Percentiles rank a stretch among this genome's conserved stretches.
Evolutionary conservation across 2,329 filamentous ascomycete species (phyloP).

Genomic region (Scytalidium sp.): DNA sequence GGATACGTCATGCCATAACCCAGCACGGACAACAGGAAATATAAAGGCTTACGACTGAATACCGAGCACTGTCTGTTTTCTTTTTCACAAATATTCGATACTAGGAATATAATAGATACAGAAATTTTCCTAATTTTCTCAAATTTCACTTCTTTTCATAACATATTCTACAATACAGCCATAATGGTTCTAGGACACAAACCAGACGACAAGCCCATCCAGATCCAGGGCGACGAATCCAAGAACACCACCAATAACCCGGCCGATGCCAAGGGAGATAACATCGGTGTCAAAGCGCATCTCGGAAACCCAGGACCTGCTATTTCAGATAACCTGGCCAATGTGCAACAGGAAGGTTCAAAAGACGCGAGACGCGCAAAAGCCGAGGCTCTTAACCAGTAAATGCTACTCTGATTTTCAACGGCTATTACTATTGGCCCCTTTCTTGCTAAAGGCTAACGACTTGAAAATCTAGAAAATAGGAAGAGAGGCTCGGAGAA

Average conservation of each 20-base stretch:
- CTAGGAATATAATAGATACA: no score
- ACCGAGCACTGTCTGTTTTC: neutral
- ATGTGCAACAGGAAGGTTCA: conserved; percentile 52
- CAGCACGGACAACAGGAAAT: no score
- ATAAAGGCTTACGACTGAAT: neutral
- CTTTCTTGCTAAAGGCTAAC: no score
- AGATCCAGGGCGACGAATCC: neutral
- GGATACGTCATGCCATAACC: neutral
- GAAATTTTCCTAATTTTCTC: no score
- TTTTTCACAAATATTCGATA: neutral
- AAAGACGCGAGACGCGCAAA: conserved; percentile 67
- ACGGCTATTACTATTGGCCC: no score
- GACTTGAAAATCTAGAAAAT: no score
- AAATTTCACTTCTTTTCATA: no score
- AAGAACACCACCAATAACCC: conserved; percentile 17
- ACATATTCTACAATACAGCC: no score
- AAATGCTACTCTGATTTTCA: conserved; percentile 6
- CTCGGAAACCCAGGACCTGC: conserved; percentile 57
- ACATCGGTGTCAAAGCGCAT: conserved; percentile 47
- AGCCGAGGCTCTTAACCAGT: conserved; percentile 65
- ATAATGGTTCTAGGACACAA: no score
- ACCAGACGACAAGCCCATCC: no score
- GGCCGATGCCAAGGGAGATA: conserved; percentile 39
- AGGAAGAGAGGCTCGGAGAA: no score
- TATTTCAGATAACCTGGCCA: conserved; percentile 49